phyloP scores from a whole-genome alignment of 1,284 basidiomycete species.

The Inonotus hispidus region DNA sequence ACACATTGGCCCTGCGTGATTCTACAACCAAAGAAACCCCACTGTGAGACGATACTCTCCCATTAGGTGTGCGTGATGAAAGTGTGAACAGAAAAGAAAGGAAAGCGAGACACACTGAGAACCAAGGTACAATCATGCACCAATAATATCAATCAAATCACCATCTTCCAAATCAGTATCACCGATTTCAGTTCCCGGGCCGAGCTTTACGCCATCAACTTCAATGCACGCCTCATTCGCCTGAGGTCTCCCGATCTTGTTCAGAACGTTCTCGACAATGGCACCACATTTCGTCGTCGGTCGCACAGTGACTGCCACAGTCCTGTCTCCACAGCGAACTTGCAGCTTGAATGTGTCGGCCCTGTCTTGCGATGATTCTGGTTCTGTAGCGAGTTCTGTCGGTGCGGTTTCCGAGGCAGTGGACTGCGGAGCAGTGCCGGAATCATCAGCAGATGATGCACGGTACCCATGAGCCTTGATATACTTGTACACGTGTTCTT shows the following conservation, averaged over 20 bases:
- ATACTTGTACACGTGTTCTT: conserved; percentile 55
- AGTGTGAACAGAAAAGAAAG: no score
- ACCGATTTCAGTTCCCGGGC: conserved; percentile 49
- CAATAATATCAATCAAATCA: conserved; percentile 67
- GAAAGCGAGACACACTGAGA: not conserved
- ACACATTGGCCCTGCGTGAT: not conserved
- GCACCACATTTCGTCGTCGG: conserved; percentile 68
- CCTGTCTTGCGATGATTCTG: conserved; percentile 29
- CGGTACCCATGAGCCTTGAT: conserved; percentile 33
- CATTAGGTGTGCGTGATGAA: not conserved
- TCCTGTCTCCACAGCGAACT: conserved; percentile 46
- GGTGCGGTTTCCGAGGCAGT: conserved; percentile 18
- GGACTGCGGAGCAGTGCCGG: conserved; percentile 31
- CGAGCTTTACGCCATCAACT: conserved; percentile 66
- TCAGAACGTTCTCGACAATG: conserved; percentile 66
- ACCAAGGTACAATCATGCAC: conserved; percentile 35
- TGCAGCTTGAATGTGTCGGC: conserved; percentile 56
- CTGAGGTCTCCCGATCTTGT: conserved; percentile 32
- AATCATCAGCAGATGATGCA: conserved; percentile 30
- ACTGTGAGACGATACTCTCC: not conserved
- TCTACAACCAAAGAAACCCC: not conserved
- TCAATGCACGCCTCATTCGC: conserved; percentile 43
- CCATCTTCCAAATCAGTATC: conserved; percentile 70
- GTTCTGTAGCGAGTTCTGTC: conserved; percentile 23
- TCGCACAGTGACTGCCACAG: conserved; percentile 60